Base-by-base conservation (phyloP, 1,284 basidiomycete species). In the Tilletia indica region DNA sequence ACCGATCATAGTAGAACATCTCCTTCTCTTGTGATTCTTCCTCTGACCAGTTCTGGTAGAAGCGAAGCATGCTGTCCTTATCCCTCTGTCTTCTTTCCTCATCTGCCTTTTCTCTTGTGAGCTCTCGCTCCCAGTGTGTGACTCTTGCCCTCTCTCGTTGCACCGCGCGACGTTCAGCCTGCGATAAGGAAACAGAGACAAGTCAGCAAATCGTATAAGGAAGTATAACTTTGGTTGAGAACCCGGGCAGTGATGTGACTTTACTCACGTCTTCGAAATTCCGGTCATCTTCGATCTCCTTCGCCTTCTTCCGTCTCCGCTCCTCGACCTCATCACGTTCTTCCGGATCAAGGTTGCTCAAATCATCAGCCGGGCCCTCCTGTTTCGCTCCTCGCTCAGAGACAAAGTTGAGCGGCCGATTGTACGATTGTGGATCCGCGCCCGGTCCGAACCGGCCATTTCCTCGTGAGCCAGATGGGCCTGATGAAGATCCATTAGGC, bases 81-180 rank as follows among this genome's bases (percentile, higher is more conserved):
- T 64, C 61, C 6, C 61, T 25, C 21, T 76, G 77, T 11, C 68
- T 61, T 21, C 66, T 63, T 21, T 73, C 68, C 6, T 74, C 47
- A 5, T 77, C 76, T 38, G 70, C 66, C 69, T 77, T 76, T 49
- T 77, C 73, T 4, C 19, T 49, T 11, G 51, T 56, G 4, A 76
- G 66, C 61, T 78, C 74, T 5, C 61, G 45, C 21, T 78, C 76
- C 81, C 81, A 83, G 31, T 75, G 75, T 14, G 74, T 72, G 3
- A 83, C 67, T 19, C 72, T 58, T 25, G 25, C 58, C 49, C 48
- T 39, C 68, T 68, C 72, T 16, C 61, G 31, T 64, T 38, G 36
- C 14, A 64, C 19, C 31, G 61, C 61, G 61, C 61, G 61, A 39
- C 21, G 61, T 70, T 68, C 19, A 68, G 61, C 61, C 61, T 64